Evolutionary conservation across 164 flowering plant genomes (phyloP), one percentile per base, ranked within the genome.

Genomic region (Nelumbo lutea): DNA sequence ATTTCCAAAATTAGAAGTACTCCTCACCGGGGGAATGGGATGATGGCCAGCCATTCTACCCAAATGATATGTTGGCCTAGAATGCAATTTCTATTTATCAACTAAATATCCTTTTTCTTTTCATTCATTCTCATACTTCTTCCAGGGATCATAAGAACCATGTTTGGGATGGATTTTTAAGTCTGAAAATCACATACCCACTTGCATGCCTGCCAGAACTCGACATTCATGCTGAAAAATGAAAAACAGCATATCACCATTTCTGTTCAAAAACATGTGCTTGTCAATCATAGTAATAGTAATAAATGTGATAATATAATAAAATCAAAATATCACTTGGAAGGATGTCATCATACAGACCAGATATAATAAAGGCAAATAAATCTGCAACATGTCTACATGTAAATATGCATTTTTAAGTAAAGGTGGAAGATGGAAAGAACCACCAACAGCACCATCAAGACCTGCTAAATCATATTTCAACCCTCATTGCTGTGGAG

Each of bases 41-140:
- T 66, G 65, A 77, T 71, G 66, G 67, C 59, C 58, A 64, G 3
- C 70, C 58, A 68, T 56, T 66, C 73, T 66, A 45, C 71, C 45
- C 79, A 73, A 65, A 61, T 69, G 45, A 62, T 69, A 56, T 72
- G 68, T 59, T 72, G 15, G 27, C 57, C 3, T 53, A 11, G 14
- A 53, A 3, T 53, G 57, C 14, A 53, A 11, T 53, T 53, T 2
- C 57, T 15, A 1, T 53, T 4, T 53, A 3, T 11, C 48, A 4
- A 46, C 5, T 4, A 4, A 46, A 46, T 4, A 46, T 10, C 1
- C 2, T 10, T 10, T 11, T 10, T 53, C n/a, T 67, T 53, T 53
- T 13, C 57, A 11, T 50, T 50, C 11, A 10, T 53, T 53, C 57
- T 15, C 57, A 9, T 3, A 3, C 2, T 11, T 11, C 57, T 53